These are phyloP conservation scores for Hamamelis virginiana DNA, from an alignment of 164 flowering plant genomes.

Conservation along the genomic window DNA sequence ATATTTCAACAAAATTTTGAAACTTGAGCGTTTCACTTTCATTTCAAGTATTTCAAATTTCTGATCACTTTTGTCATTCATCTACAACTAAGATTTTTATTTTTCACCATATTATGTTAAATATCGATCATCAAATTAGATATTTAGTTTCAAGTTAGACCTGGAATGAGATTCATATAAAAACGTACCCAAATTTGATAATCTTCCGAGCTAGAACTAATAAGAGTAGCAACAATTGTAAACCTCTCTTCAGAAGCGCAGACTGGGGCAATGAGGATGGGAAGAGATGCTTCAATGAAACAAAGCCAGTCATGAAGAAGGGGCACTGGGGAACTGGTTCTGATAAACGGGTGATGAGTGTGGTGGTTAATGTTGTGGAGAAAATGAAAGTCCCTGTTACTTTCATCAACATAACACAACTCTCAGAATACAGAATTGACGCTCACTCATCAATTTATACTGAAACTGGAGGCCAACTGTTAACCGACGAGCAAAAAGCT, in stretches of 20 bases:
- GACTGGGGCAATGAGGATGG: constrained; percentile 80
- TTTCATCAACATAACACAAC: constrained; percentile 71
- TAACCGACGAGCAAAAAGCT: constrained; percentile 69
- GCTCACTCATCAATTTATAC: constrained; percentile 84
- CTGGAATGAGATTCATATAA: too few species aligned
- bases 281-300: constrained; percentile 78
- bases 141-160: too few species aligned
- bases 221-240: background rate
- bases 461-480: constrained; percentile 59
- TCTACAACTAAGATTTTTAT: too few species aligned
- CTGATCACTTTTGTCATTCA: too few species aligned
- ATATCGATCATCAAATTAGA: background rate
- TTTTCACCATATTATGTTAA: too few species aligned
- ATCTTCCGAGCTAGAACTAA: background rate
- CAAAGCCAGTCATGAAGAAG: constrained; percentile 62
- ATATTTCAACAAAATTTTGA: too few species aligned
- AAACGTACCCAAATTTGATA: background rate
- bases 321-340: constrained; percentile 84
- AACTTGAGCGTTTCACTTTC: too few species aligned
- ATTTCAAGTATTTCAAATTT: too few species aligned
- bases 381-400: constrained; percentile 81
- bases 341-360: constrained; percentile 62
- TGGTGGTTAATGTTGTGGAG: constrained; percentile 36
- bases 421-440: constrained; percentile 81
- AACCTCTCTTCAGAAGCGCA: constrained; percentile 45